Evolutionary conservation across 2,329 filamentous ascomycete genomes (phyloP).

Genomic region (Beauveria asiatica): DNA sequence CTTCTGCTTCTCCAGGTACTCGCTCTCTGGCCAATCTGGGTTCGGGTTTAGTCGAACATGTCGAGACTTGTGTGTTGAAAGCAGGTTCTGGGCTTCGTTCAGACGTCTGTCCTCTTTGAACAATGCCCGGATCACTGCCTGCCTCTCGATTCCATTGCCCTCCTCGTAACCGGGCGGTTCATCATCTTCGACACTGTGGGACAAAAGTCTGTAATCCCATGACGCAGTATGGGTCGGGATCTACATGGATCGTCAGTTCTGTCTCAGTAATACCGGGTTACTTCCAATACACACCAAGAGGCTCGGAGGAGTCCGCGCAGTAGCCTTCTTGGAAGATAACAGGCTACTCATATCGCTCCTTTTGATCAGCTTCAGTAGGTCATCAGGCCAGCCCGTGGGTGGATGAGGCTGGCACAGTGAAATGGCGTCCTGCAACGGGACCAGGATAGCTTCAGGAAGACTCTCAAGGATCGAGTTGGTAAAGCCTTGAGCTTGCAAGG

Average conservation of each 20-base stretch:
- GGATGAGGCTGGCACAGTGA: slow-evolving; percentile 77
- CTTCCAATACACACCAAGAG: slow-evolving; percentile 32
- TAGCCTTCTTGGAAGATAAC: slow-evolving; percentile 35
- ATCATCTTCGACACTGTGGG: slow-evolving; percentile 54
- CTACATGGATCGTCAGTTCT: slow-evolving; percentile 23
- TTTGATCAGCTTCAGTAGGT: slow-evolving; percentile 66
- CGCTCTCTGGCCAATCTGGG: slow-evolving; percentile 73
- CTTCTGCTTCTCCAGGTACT: slow-evolving; percentile 87
- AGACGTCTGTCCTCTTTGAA: slow-evolving; percentile 89
- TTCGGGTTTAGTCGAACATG: slow-evolving; percentile 68
- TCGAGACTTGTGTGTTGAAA: slow-evolving; percentile 78
- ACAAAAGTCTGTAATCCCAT: slow-evolving; percentile 73
- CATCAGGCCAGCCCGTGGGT: slow-evolving; percentile 64
- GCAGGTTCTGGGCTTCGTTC: slow-evolving; percentile 71
- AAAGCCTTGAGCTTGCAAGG: slow-evolving; percentile 59
- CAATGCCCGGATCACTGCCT: slow-evolving; percentile 73
- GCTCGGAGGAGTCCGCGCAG: slow-evolving; percentile 25
- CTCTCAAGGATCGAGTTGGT: slow-evolving; percentile 63
- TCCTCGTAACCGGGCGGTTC: slow-evolving; percentile 60
- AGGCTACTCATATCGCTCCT: slow-evolving; percentile 72
- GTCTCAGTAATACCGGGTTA: neutral
- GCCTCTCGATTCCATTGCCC: slow-evolving; percentile 73
- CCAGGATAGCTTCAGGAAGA: slow-evolving; percentile 74
- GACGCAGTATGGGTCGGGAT: slow-evolving; percentile 55
- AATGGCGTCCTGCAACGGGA: slow-evolving; percentile 75